A percentile compares a stretch with the other conserved stretches of the same genome.
These are phyloP conservation scores for Tricholoma flavovirens DNA, from an alignment of 768 basidiomycete genomes.

Conservation along the genomic window DNA sequence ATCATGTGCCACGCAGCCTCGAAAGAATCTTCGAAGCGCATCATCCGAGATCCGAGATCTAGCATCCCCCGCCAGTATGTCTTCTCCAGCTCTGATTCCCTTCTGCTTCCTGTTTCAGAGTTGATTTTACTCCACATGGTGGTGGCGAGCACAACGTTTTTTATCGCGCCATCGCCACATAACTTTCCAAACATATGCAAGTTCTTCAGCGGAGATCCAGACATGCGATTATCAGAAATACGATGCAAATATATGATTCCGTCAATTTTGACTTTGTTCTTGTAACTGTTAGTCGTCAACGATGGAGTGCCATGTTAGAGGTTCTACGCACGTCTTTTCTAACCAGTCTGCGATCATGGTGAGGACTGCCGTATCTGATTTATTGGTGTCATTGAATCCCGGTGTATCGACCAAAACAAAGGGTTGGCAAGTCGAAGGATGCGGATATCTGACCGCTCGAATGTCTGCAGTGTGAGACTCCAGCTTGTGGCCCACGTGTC, in stretches of 20 bases:
- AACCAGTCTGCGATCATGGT: slow-evolving; percentile 10
- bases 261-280: slow-evolving; percentile 11
- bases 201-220: slow-evolving; percentile 16
- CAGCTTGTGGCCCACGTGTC: slow-evolving; percentile 26
- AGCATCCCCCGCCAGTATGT: slow-evolving; percentile 27
- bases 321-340: slow-evolving; percentile 19
- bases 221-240: slow-evolving; percentile 17
- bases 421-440: not conserved
- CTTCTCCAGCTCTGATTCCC: slow-evolving; percentile 23
- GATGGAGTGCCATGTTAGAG: slow-evolving; percentile 20
- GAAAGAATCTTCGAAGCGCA: slow-evolving; percentile 16
- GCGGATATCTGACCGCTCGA: slow-evolving; percentile 11
- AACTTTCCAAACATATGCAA: slow-evolving; percentile 15
- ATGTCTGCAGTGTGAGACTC: slow-evolving; percentile 32
- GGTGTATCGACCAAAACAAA: slow-evolving; percentile 18
- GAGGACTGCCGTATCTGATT: slow-evolving; percentile 14
- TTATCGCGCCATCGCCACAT: slow-evolving; percentile 10
- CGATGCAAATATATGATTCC: slow-evolving; percentile 16
- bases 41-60: slow-evolving; percentile 20
- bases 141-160: slow-evolving; percentile 13
- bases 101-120: slow-evolving; percentile 12
- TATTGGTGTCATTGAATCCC: slow-evolving; percentile 16
- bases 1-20: slow-evolving; percentile 25
- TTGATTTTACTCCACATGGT: slow-evolving; percentile 34
- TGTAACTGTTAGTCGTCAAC: slow-evolving; percentile 4